A percentile compares a stretch with the other conserved stretches of the same genome.
phyloP scores from a whole-genome alignment of 2,329 filamentous ascomycete genomes.

The Fusarium sp. region DNA sequence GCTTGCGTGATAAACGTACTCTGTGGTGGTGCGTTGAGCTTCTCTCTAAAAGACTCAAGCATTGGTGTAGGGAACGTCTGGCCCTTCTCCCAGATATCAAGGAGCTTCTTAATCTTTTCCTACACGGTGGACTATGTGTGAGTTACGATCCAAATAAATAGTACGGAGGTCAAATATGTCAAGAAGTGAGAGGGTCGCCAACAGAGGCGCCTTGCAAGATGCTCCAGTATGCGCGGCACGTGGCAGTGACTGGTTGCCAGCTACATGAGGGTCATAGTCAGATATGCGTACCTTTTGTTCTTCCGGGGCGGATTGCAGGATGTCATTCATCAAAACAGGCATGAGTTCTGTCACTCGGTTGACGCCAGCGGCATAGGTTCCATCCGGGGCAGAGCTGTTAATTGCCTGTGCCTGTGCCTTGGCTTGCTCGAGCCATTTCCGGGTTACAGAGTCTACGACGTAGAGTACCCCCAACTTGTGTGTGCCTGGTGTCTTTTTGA shows the following conservation, averaged over 20 bases:
- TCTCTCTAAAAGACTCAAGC: conserved; percentile 85
- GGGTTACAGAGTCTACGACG: conserved; percentile 99
- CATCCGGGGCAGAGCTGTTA: conserved; percentile 84
- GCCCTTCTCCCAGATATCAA: conserved; percentile 98
- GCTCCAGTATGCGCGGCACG: conserved; percentile 29
- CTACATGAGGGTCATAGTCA: conserved; percentile 42
- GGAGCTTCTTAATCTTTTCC: conserved; percentile 93
- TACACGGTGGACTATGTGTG: conserved; percentile 66
- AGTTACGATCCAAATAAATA: conserved; percentile 49
- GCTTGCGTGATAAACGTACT: conserved; percentile 66
- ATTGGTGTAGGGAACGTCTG: conserved; percentile 87
- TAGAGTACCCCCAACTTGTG: conserved; percentile 99
- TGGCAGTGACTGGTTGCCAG: conserved; percentile 27
- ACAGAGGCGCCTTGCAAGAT: conserved; percentile 20
- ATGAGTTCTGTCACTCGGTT: conserved; percentile 96
- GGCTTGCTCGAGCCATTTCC: conserved; percentile 97
- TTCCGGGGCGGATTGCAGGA: conserved; percentile 85
- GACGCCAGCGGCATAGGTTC: conserved; percentile 94
- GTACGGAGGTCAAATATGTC: conserved; percentile 33
- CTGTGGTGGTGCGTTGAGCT: conserved; percentile 71
- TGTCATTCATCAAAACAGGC: conserved; percentile 94
- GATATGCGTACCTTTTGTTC: conserved; percentile 92
- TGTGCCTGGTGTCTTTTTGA: conserved; percentile 92
- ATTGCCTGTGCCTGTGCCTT: conserved; percentile 86
- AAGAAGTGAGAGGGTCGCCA: conserved; percentile 24